phyloP scores from a whole-genome alignment of 352 stramenopile genomes.

The Globisporangium radiosum region DNA sequence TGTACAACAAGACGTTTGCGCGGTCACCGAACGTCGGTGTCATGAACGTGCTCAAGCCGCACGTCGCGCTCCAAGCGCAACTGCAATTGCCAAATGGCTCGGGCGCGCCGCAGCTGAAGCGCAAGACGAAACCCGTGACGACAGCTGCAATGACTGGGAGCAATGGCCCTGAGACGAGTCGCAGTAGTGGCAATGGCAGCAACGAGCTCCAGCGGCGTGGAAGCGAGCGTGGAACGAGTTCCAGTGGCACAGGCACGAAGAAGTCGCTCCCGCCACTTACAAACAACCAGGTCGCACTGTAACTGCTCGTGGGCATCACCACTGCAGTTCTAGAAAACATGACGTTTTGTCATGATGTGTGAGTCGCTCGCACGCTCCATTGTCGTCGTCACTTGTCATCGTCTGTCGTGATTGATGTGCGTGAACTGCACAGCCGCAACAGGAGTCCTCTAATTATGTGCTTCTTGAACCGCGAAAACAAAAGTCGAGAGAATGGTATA shows the following conservation, averaged over 20 bases:
- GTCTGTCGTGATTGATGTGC: too few relatives aligned
- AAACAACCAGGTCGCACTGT: constrained; percentile 37
- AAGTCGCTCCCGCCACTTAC: constrained; percentile 45
- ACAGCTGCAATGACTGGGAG: neutral
- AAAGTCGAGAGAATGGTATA: too few relatives aligned
- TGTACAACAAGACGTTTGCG: constrained; percentile 92
- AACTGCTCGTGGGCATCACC: neutral
- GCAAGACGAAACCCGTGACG: constrained; percentile 30
- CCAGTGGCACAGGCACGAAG: constrained; percentile 15
- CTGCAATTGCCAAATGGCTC: constrained; percentile 18
- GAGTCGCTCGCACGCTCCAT: too few relatives aligned
- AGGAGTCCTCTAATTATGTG: too few relatives aligned
- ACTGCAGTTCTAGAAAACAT: too few relatives aligned
- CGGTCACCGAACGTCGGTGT: constrained; percentile 82
- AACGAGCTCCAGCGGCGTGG: constrained; percentile 35
- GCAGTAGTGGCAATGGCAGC: neutral
- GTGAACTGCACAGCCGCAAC: too few relatives aligned
- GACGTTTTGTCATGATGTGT: too few relatives aligned
- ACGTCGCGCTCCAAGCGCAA: constrained; percentile 49
- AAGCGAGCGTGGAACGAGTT: constrained; percentile 28
- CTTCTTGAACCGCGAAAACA: too few relatives aligned
- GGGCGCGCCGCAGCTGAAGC: constrained; percentile 21
- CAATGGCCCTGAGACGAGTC: constrained; percentile 5
- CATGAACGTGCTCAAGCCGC: constrained; percentile 82
- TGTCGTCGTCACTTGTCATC: too few relatives aligned